Evolutionary conservation across 352 stramenopile genomes (phyloP), one percentile per base, ranked within the genome.

Genomic region (Phytopythium aichiense): DNA sequence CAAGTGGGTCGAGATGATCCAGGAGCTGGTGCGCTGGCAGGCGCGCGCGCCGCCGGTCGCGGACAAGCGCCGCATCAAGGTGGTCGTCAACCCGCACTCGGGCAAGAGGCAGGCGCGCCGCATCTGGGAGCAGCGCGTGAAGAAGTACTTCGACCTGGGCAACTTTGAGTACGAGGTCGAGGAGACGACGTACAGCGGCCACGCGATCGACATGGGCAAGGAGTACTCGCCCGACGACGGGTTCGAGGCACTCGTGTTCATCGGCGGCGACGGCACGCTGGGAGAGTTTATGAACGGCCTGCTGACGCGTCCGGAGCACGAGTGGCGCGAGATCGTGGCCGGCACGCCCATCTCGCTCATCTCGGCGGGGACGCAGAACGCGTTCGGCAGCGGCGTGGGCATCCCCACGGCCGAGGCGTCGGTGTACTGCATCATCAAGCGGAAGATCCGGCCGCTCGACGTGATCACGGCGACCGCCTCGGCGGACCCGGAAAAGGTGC

Each of bases 271-370:
- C 58, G 81, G 84, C 45, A 92, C 84, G 1, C 78, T 89, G 16
- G 90, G 89, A 42, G 84, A 92, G 67, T 92, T 92, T 57, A 88
- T 92, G 77, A 92, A 92, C 64, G 84, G 84, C 30, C 75, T 91
- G 37, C 85, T 92, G 56, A 71, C 76, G 28, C 74, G 79, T 16
- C 72, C 81, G 18, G 84, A 92, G 70, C 65, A 65, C 56, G 79
- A 89, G 45, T 92, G 84, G 84, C 81, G 84, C 9, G 73, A 79
- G n/a, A 63, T 92, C n/a, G 81, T 92, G 31, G 79, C 81, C 3
- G 88, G 79, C 33, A 91, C 81, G 2, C 79, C 84, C 8, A 63
- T 92, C 16, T 89, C 84, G 42, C 76, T 92, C 30, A 58, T 92
- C 31, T 87, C 70, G 61, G 82, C 79, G 3, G 84, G 84, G 20